Evolutionary conservation across 169 alveolate genomes (phyloP).

Genomic region (Plasmodium ovale): DNA sequence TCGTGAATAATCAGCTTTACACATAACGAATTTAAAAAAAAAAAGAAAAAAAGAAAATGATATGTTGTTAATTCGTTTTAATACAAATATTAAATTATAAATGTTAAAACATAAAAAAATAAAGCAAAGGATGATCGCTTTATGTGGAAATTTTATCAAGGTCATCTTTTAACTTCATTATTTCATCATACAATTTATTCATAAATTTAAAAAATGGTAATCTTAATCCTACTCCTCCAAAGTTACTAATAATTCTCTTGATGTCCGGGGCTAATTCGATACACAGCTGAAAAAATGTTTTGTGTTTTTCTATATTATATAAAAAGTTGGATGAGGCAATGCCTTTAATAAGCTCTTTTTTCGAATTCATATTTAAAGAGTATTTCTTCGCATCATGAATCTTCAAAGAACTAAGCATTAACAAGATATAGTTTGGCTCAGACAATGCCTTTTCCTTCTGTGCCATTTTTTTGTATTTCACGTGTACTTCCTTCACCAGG

Average conservation of each 20-base stretch:
- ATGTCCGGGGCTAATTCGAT: constrained; percentile 60
- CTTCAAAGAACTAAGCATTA: constrained; percentile 36
- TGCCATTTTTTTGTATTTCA: constrained; percentile 4
- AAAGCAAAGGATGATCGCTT: not conserved
- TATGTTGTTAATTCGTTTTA: not conserved
- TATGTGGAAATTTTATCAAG: constrained; percentile 39
- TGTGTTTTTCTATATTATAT: constrained; percentile 34
- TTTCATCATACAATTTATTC: constrained; percentile 47
- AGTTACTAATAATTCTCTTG: constrained; percentile 33
- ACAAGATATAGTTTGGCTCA: constrained; percentile 23
- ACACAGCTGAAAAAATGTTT: constrained; percentile 56
- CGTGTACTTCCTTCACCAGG: constrained; percentile 23
- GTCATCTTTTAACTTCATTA: constrained; percentile 40
- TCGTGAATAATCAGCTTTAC: not conserved
- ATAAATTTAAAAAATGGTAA: constrained; percentile 25
- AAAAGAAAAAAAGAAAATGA: not conserved
- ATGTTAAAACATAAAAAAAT: constrained; percentile 35
- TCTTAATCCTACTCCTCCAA: constrained; percentile 48
- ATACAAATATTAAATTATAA: constrained; percentile 22
- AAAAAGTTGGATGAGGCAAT: constrained; percentile 16
- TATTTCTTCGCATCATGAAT: constrained; percentile 41
- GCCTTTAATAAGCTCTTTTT: constrained; percentile 29
- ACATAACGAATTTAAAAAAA: not conserved
- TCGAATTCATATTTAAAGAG: constrained; percentile 17
- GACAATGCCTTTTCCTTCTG: constrained; percentile 21